Conservation (phyloP, 257 asterid genomes). For the Phtheirospermum japonicum region DNA sequence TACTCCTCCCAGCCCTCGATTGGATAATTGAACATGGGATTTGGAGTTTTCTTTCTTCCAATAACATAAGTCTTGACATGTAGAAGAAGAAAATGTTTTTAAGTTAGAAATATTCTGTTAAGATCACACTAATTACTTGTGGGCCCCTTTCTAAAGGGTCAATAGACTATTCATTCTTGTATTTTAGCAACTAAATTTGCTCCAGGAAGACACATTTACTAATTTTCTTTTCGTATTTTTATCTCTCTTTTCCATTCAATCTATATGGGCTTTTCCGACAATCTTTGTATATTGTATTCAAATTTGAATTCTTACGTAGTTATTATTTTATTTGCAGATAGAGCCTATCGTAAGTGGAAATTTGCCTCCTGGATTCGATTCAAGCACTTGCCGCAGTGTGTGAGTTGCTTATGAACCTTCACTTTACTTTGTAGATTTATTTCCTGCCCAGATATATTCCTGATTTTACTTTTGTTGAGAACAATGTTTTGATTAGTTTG, state of each 20-base stretch:
- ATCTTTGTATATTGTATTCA: constrained; percentile 5
- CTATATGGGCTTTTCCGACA: constrained; percentile 1
- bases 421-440: constrained; percentile 14
- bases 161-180: no score
- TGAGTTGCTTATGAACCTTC: constrained; percentile 42
- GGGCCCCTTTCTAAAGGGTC: no score
- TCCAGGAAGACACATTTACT: neutral
- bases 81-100: neutral
- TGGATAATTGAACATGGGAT: neutral
- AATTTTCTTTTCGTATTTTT: neutral
- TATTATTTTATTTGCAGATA: constrained; percentile 53
- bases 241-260: neutral
- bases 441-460: neutral
- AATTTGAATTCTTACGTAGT: constrained; percentile 23
- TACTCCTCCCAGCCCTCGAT: no score
- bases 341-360: constrained; percentile 88
- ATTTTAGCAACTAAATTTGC: neutral
- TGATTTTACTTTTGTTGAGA: neutral
- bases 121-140: neutral
- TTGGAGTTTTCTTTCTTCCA: neutral
- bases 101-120: neutral
- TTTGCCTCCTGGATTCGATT: constrained; percentile 86
- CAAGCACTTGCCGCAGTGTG: constrained; percentile 94
- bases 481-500: constrained; percentile 8
- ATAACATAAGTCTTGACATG: neutral